Evolutionary conservation across 2,329 filamentous ascomycete species (phyloP).

Genomic region (Ilyonectria robusta): DNA sequence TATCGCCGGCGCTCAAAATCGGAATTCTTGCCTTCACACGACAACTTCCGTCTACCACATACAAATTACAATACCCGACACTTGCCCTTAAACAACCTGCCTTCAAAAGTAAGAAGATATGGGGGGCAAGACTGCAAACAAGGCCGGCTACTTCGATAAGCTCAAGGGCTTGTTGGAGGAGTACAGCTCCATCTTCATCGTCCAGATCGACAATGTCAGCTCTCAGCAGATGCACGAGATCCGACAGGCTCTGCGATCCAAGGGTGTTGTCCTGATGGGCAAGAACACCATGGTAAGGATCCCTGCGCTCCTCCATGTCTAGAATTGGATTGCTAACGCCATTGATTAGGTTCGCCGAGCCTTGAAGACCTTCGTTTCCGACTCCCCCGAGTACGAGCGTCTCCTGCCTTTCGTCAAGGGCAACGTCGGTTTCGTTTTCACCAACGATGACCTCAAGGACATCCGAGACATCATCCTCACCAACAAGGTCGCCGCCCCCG

Average conservation of each 20-base stretch:
- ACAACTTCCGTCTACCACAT: constrained; percentile 44
- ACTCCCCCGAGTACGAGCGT: constrained; percentile 97
- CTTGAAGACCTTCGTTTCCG: constrained; percentile 91
- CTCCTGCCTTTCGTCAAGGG: constrained; percentile 96
- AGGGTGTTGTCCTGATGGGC: constrained; percentile 98
- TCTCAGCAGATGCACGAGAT: constrained; percentile 99
- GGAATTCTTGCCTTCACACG: constrained; percentile 42
- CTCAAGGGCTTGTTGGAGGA: constrained; percentile 97
- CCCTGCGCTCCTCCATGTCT: too few relatives aligned
- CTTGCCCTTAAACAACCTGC: constrained; percentile 98
- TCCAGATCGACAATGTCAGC: constrained; percentile 98
- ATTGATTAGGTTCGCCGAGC: constrained; percentile 86
- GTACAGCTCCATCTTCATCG: constrained; percentile 98
- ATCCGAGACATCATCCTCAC: constrained; percentile 93
- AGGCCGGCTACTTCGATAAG: constrained; percentile 99
- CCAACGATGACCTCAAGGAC: constrained; percentile 93
- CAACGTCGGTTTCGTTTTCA: constrained; percentile 99
- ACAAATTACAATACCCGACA: constrained; percentile 46
- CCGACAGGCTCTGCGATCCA: constrained; percentile 87
- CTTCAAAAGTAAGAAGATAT: constrained; percentile 97
- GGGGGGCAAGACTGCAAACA: constrained; percentile 97
- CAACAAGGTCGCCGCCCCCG: constrained; percentile 98
- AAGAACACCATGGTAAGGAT: constrained; percentile 98
- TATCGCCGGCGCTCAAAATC: constrained; percentile 36
- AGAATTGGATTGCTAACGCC: constrained; percentile 35